Evolutionary conservation across 2,329 filamentous ascomycete genomes (phyloP).

Genomic region (Scytalidium lignicola): DNA sequence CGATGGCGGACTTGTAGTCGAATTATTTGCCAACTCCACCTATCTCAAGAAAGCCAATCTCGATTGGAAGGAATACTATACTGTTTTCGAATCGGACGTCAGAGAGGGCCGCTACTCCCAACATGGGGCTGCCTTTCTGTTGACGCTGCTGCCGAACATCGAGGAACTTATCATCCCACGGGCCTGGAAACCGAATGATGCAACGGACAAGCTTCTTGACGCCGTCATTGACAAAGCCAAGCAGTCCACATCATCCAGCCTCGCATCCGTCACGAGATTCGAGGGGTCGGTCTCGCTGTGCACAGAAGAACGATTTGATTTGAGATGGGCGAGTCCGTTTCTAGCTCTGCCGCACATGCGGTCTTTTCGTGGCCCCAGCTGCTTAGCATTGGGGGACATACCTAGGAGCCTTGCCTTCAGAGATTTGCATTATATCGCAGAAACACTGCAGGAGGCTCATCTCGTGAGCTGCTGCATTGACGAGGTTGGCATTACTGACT

Average conservation of each 20-base stretch:
- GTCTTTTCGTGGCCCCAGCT: slow-evolving; percentile 3
- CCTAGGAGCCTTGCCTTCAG: slow-evolving; percentile 2
- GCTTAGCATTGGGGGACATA: neutral
- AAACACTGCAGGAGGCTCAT: slow-evolving; percentile 4
- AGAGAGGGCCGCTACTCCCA: slow-evolving; percentile 4
- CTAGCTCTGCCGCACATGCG: slow-evolving; percentile 6
- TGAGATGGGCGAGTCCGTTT: slow-evolving; percentile 4
- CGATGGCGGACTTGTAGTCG: slow-evolving; percentile 2
- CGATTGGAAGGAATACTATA: slow-evolving; percentile 7
- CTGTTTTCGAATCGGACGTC: slow-evolving; percentile 3
- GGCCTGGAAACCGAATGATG: slow-evolving; percentile 4
- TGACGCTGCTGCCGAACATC: slow-evolving; percentile 9
- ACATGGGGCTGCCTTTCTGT: slow-evolving; percentile 7
- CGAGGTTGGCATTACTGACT: slow-evolving; percentile 8
- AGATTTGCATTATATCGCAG: slow-evolving; percentile 2
- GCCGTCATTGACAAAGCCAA: slow-evolving; percentile 1
- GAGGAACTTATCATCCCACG: slow-evolving; percentile 6
- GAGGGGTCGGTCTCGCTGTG: neutral
- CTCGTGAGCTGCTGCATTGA: slow-evolving; percentile 5
- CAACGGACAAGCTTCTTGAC: slow-evolving; percentile 4
- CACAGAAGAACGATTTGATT: slow-evolving; percentile 1
- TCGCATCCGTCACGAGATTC: slow-evolving; percentile 5
- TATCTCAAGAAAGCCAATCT: slow-evolving; percentile 6
- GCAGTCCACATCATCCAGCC: slow-evolving; percentile 1
- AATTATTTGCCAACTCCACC: slow-evolving; percentile 4